These are phyloP conservation scores for Berkeleyomyces basicola DNA, from an alignment of 2,329 filamentous ascomycete genomes.

Conservation along the genomic window DNA sequence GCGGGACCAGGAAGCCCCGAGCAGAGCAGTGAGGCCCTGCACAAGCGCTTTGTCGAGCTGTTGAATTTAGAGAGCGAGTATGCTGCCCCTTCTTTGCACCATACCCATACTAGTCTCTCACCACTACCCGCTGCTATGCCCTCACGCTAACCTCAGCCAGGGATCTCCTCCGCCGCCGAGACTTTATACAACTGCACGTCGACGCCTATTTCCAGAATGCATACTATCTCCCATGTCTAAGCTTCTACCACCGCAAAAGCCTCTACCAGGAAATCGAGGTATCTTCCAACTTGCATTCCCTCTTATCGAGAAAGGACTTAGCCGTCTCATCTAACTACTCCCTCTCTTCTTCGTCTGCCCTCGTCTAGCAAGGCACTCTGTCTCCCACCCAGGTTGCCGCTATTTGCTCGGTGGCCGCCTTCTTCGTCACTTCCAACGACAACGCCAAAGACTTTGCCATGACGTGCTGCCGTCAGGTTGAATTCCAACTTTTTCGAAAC, in stretches of 20 bases:
- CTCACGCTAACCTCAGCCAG: conserved; percentile 14
- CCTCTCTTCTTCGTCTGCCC: background rate
- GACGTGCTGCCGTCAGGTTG: conserved; percentile 24
- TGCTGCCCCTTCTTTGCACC: background rate
- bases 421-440: conserved; percentile 22
- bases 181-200: conserved; percentile 23
- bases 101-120: background rate
- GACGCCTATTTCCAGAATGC: conserved; percentile 25
- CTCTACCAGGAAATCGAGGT: conserved; percentile 23
- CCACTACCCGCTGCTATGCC: background rate
- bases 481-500: conserved; percentile 25
- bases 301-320: background rate
- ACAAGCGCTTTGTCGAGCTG: conserved; percentile 9
- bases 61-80: conserved; percentile 13
- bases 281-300: background rate
- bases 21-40: conserved; percentile 7
- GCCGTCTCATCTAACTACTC: background rate
- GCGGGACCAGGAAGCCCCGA: conserved; percentile 9
- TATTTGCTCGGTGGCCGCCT: conserved; percentile 24
- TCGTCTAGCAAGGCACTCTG: conserved; percentile 20
- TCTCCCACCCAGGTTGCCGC: conserved; percentile 23
- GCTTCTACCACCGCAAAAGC: conserved; percentile 23
- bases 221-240: conserved; percentile 25
- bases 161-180: conserved; percentile 21
- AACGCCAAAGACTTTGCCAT: conserved; percentile 22